phyloP scores from a whole-genome alignment of 2,329 filamentous ascomycete genomes.

The Neofusicoccum laricinum region DNA sequence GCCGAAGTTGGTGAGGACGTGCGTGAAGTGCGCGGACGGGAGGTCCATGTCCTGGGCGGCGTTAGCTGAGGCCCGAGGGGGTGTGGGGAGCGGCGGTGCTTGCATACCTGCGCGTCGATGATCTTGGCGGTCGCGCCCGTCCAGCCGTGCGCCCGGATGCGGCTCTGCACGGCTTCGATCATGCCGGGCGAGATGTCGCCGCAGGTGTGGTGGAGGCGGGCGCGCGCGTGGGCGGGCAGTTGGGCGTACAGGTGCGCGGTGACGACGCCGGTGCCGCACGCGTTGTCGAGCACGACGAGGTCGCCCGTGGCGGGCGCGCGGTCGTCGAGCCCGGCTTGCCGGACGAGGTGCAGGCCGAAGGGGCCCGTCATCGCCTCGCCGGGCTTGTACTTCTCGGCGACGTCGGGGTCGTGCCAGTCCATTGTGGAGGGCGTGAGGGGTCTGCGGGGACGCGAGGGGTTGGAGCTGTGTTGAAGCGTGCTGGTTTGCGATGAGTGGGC shows the following conservation, averaged over 20 bases:
- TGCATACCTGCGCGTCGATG: constrained; percentile 50
- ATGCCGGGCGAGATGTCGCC: constrained; percentile 47
- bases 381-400: constrained; percentile 26
- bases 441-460: not conserved
- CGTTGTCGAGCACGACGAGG: constrained; percentile 49
- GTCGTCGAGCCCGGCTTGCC: constrained; percentile 27
- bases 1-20: constrained; percentile 46
- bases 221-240: constrained; percentile 39
- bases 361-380: constrained; percentile 31
- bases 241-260: constrained; percentile 44
- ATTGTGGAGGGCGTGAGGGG: not conserved
- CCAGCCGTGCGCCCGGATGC: constrained; percentile 46
- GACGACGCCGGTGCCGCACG: constrained; percentile 53
- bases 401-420: constrained; percentile 19
- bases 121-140: constrained; percentile 43
- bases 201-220: constrained; percentile 48
- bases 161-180: constrained; percentile 40
- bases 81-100: not conserved
- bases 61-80: constrained; percentile 23
- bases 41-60: not conserved
- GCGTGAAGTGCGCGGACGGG: constrained; percentile 10
- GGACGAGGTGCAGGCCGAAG: constrained; percentile 30
- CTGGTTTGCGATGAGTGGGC: not conserved
- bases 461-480: not conserved
- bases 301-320: constrained; percentile 13